These are phyloP conservation scores for Solanum tacnaense DNA, from an alignment of 257 asterid genomes.

Conservation along the genomic window DNA sequence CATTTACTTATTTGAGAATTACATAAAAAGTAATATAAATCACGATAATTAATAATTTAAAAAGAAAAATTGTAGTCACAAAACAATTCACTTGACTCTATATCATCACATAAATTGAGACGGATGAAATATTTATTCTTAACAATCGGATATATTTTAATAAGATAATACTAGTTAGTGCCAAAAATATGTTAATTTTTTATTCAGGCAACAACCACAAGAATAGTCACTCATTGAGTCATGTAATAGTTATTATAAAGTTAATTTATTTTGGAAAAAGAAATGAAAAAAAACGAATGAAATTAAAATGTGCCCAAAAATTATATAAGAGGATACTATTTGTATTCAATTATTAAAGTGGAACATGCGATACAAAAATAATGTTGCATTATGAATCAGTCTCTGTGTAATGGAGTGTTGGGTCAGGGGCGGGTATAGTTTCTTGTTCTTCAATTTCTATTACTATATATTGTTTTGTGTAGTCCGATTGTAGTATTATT, in stretches of 20 bases:
- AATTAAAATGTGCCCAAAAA: not conserved
- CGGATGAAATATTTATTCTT: no score
- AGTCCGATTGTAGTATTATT: not conserved
- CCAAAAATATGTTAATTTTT: not conserved
- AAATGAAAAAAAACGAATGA: no score
- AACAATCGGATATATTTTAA: not conserved
- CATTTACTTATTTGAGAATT: not conserved
- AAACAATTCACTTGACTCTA: no score
- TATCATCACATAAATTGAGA: not conserved
- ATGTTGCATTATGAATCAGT: no score
- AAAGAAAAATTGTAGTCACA: no score
- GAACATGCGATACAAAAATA: not conserved
- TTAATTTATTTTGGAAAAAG: not conserved
- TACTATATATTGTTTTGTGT: no score
- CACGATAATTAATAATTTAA: no score
- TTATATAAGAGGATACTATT: not conserved
- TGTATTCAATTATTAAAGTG: not conserved
- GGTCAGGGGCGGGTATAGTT: no score
- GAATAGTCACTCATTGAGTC: not conserved
- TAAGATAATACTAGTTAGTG: not conserved
- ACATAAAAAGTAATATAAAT: no score
- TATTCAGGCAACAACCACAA: not conserved
- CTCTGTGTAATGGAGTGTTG: no score
- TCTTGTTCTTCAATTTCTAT: no score
- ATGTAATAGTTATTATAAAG: not conserved